phyloP scores from a whole-genome alignment of 2,329 filamentous ascomycete species.

The Thielaviopsis musarum region DNA sequence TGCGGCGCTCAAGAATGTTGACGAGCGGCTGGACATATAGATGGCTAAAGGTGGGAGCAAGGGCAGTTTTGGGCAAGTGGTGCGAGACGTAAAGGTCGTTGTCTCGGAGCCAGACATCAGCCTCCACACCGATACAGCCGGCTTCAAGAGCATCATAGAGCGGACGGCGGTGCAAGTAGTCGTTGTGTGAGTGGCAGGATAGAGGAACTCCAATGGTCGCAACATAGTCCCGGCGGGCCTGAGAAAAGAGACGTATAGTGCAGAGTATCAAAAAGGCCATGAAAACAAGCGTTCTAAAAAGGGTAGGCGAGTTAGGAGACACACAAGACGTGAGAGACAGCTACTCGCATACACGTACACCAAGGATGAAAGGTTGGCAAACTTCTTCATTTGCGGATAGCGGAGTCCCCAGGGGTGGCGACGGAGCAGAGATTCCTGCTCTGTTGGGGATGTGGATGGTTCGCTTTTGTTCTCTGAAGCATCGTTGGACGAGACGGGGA shows the following conservation, averaged over 20 bases:
- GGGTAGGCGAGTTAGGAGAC: background rate
- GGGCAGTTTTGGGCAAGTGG: constrained; percentile 17
- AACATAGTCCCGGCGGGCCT: background rate
- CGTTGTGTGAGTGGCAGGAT: constrained; percentile 51
- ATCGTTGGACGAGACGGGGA: background rate
- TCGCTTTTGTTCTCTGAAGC: background rate
- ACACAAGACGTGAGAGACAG: background rate
- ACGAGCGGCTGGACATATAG: constrained; percentile 51
- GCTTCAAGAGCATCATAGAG: constrained; percentile 43
- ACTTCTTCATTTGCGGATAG: background rate
- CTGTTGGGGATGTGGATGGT: background rate
- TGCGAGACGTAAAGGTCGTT: constrained; percentile 46
- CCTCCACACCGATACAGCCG: constrained; percentile 48
- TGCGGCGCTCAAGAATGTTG: constrained; percentile 36
- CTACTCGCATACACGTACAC: background rate
- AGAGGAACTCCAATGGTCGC: constrained; percentile 28
- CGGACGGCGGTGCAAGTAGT: constrained; percentile 49
- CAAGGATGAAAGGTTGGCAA: background rate
- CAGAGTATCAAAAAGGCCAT: constrained; percentile 1
- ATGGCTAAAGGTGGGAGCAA: constrained; percentile 37
- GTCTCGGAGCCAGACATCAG: constrained; percentile 49
- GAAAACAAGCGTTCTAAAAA: background rate
- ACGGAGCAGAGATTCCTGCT: background rate
- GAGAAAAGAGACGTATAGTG: background rate
- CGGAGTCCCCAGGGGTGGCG: background rate